Percentiles rank a stretch among this genome's conserved stretches.
Evolutionary conservation across 306 rosid genomes (phyloP).

Genomic region (Sicyos baderoa): DNA sequence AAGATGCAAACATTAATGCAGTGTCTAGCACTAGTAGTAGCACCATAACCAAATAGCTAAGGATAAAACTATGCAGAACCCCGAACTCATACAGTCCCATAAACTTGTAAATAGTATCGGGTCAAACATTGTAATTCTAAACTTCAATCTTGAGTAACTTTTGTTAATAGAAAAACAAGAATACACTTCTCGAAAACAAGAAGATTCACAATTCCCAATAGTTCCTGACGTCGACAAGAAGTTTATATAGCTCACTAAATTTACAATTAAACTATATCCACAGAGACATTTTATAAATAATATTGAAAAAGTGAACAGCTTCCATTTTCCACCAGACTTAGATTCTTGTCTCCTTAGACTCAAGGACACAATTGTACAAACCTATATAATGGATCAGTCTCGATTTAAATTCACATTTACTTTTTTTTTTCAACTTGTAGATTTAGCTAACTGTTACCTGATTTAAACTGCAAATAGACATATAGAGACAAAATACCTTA

Average conservation of each 20-base stretch:
- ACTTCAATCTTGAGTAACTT: background rate
- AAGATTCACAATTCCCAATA: background rate
- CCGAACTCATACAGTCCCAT: background rate
- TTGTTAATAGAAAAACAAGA: conserved; percentile 3
- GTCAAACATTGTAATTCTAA: background rate
- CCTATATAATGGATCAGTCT: no score
- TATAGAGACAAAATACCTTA: conserved; percentile 28
- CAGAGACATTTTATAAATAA: background rate
- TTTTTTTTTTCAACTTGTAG: background rate
- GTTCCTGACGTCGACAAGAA: background rate
- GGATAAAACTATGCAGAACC: background rate
- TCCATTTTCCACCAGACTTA: no score
- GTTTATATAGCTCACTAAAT: background rate
- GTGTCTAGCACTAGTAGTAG: no score
- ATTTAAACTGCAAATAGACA: background rate
- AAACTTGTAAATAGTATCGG: background rate
- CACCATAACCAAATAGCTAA: background rate
- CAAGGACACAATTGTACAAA: no score
- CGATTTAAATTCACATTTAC: background rate
- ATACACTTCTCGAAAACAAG: background rate
- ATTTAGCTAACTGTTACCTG: background rate
- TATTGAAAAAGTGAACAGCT: background rate
- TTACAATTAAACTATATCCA: background rate
- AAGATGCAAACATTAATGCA: background rate
- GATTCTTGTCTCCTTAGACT: no score